Conservation (phyloP, 139 green algal genomes). For the Tetradesmus lagerheimii region DNA sequence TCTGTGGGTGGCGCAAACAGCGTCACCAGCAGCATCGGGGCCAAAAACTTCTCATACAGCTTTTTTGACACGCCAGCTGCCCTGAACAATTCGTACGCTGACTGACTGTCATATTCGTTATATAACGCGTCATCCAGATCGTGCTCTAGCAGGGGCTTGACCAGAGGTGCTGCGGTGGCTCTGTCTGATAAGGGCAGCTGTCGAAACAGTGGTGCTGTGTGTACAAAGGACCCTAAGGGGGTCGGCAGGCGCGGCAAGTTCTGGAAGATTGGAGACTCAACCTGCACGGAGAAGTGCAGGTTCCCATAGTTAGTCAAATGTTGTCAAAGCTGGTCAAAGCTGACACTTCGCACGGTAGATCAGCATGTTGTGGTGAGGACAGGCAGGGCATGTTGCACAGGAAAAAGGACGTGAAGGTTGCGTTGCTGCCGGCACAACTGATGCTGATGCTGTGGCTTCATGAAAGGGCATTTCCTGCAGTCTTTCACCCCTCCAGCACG, state of each 20-base stretch:
- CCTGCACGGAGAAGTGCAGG: too few species aligned
- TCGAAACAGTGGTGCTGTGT: constrained; percentile 79
- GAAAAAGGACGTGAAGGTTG: too few species aligned
- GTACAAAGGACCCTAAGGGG: constrained; percentile 81
- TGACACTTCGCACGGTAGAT: too few species aligned
- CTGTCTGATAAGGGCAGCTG: constrained; percentile 67
- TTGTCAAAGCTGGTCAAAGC: too few species aligned
- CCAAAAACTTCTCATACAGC: constrained; percentile 87
- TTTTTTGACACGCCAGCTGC: constrained; percentile 57
- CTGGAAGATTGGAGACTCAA: constrained; percentile 75
- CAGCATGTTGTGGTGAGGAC: too few species aligned
- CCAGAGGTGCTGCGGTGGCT: constrained; percentile 68
- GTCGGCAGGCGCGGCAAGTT: constrained; percentile 74
- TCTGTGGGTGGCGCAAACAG: constrained; percentile 88
- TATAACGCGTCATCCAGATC: constrained; percentile 68
- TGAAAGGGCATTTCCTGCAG: too few species aligned
- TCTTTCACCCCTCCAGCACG: too few species aligned
- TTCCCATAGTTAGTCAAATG: too few species aligned
- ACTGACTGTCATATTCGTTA: constrained; percentile 42
- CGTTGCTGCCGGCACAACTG: too few species aligned
- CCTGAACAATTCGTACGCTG: constrained; percentile 39
- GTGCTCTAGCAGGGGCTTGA: constrained; percentile 83
- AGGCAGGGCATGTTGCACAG: too few species aligned
- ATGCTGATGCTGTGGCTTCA: neutral
- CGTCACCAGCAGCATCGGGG: constrained; percentile 86